phyloP scores from a whole-genome alignment of 179 eudicot genomes.

The Vitellaria paradoxa region DNA sequence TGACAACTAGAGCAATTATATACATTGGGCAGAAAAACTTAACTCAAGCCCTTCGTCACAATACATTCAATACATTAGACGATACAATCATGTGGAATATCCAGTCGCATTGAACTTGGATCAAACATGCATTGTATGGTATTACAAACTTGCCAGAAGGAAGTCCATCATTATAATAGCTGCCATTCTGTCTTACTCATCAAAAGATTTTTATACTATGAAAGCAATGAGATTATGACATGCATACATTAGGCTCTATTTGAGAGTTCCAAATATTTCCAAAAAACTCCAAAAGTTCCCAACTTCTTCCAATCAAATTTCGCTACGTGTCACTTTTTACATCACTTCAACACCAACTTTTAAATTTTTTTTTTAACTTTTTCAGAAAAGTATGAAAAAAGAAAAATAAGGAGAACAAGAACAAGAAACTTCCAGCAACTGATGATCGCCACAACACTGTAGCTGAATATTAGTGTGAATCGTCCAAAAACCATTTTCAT shows the following conservation, averaged over 20 bases:
- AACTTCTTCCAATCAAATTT: no score
- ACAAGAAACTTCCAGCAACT: neutral
- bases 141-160: neutral
- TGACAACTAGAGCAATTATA: neutral
- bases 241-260: no score
- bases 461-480: neutral
- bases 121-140: neutral
- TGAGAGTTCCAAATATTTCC: no score
- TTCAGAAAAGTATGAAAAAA: no score
- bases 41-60: neutral
- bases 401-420: no score
- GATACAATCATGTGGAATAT: neutral
- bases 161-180: neutral
- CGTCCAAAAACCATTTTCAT: no score
- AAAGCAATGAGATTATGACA: neutral
- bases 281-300: no score
- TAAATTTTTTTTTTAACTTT: no score
- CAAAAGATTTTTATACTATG: neutral
- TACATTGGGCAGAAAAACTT: neutral
- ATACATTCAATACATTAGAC: neutral
- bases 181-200: neutral
- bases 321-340: no score
- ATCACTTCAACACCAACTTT: no score
- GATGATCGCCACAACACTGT: neutral
- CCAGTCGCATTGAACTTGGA: neutral